A percentile compares a stretch with the other conserved stretches of the same genome.
phyloP scores from a whole-genome alignment of 1,284 basidiomycete genomes.

The Ceratobasidium sp. region DNA sequence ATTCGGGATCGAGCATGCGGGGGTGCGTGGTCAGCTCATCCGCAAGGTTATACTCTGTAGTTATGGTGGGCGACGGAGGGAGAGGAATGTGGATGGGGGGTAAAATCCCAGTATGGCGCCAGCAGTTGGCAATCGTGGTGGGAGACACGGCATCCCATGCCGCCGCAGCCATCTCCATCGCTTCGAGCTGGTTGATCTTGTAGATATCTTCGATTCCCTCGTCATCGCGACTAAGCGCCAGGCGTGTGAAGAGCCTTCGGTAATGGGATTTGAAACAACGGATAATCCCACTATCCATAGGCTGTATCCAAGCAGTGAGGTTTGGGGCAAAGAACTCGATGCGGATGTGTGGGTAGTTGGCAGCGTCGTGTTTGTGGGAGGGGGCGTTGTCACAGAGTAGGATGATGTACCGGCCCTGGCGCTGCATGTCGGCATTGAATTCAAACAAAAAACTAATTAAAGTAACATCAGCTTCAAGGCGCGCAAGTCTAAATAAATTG shows the following conservation, averaged over 20 bases:
- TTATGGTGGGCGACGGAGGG: too few relatives aligned
- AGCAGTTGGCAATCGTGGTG: slow-evolving; percentile 41
- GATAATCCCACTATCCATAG: slow-evolving; percentile 39
- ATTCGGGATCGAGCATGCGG: too few relatives aligned
- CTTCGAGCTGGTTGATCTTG: slow-evolving; percentile 36
- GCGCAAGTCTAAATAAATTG: not conserved
- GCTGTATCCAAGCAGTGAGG: slow-evolving; percentile 38
- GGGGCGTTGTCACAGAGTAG: slow-evolving; percentile 35
- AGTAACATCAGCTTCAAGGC: not conserved
- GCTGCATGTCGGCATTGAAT: slow-evolving; percentile 5
- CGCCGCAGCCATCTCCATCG: slow-evolving; percentile 33
- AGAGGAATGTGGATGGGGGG: not conserved
- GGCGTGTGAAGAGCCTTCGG: not conserved
- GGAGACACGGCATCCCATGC: slow-evolving; percentile 34
- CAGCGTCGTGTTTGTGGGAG: slow-evolving; percentile 19
- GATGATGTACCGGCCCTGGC: slow-evolving; percentile 4
- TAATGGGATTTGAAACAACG: slow-evolving; percentile 41
- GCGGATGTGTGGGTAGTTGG: not conserved
- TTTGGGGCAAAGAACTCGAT: slow-evolving; percentile 28
- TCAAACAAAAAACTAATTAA: not conserved
- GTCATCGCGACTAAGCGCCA: slow-evolving; percentile 35
- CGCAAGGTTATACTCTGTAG: too few relatives aligned
- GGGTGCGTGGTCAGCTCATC: too few relatives aligned
- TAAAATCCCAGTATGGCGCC: slow-evolving; percentile 21
- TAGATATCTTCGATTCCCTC: slow-evolving; percentile 27